A percentile compares a stretch with the other conserved stretches of the same genome.
Conservation (phyloP, 1,284 basidiomycete species). For the Leccinum huronense region DNA sequence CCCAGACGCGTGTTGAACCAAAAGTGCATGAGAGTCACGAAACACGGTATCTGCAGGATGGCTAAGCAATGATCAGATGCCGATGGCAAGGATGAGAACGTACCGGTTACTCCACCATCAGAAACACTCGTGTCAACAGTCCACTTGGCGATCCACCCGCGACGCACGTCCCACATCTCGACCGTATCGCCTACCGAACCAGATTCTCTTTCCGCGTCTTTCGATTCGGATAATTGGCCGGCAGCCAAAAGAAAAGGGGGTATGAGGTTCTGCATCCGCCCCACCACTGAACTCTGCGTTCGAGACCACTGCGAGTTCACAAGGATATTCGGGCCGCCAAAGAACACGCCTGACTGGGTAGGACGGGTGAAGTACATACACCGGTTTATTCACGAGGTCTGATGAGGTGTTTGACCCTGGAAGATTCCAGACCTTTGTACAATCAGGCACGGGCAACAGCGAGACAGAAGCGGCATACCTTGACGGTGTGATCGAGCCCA, state of each 20-base stretch:
- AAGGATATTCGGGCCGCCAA: constrained; percentile 80
- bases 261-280: constrained; percentile 26
- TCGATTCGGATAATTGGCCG: constrained; percentile 8
- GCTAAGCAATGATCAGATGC: not conserved
- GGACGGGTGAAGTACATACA: constrained; percentile 73
- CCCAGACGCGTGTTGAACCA: constrained; percentile 76
- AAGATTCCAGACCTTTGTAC: constrained; percentile 74
- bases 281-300: constrained; percentile 55
- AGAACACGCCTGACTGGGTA: constrained; percentile 71
- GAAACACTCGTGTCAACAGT: constrained; percentile 57
- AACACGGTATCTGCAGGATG: constrained; percentile 60
- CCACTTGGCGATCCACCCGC: constrained; percentile 84
- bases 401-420: constrained; percentile 45
- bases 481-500: constrained; percentile 78
- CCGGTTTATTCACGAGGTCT: constrained; percentile 59
- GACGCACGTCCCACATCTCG: constrained; percentile 86
- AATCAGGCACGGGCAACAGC: not conserved
- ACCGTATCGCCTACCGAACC: constrained; percentile 54
- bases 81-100: constrained; percentile 14
- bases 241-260: constrained; percentile 23
- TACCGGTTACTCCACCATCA: constrained; percentile 73
- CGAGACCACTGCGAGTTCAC: constrained; percentile 74
- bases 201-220: constrained; percentile 24
- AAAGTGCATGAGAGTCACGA: constrained; percentile 69
- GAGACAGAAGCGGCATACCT: constrained; percentile 43